Evolutionary conservation across 163 green algal species (phyloP), one percentile per base, ranked within the genome.

Genomic region (Chlamydomonas reinhardtii): DNA sequence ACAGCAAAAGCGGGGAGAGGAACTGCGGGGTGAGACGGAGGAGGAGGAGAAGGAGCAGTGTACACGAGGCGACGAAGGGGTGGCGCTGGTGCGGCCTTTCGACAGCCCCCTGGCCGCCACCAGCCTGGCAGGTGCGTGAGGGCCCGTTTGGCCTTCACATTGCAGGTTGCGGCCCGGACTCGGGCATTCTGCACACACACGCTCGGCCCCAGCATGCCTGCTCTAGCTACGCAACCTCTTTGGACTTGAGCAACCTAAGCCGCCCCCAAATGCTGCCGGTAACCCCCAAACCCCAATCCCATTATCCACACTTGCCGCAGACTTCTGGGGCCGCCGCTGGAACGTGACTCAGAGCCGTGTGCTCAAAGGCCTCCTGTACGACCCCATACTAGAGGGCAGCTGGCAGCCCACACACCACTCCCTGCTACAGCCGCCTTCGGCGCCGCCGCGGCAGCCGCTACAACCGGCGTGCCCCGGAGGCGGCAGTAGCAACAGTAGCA

Each of bases 281-380:
- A n/a, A n/a, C n/a, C n/a, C n/a, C n/a, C n/a, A n/a, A n/a, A 31
- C 24, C 61, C 1, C 61, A 66, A 66, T 31, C 61, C 25, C 61
- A 66, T 9, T 22, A 66, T 22, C 19, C 12, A 31, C 48, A 56
- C 48, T 14, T 17, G 12, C 48, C 48, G 76, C 88, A 64, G 91
- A 94, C 77, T 94, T 92, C 32, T 95, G 92, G 92, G 74, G 86
- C 43, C 78, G 81, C 52, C 88, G 92, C 11, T 95, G 92, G 93
- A 94, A 95, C 78, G 90, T 94, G 39, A 92, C 89, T 3, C 87
- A 89, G 29, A 88, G 85, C 35, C 85, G 88, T 0, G 82, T 92
- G 29, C 85, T 95, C 29, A 77, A 90, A n/a, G 73, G 85, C 20
- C 72, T 95, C 12, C 76, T 94, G 59, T 95, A 94, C 75, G 93